These are phyloP conservation scores for Nitzschia sp. DNA, from an alignment of 108 stramenopile genomes.

Conservation along the genomic window DNA sequence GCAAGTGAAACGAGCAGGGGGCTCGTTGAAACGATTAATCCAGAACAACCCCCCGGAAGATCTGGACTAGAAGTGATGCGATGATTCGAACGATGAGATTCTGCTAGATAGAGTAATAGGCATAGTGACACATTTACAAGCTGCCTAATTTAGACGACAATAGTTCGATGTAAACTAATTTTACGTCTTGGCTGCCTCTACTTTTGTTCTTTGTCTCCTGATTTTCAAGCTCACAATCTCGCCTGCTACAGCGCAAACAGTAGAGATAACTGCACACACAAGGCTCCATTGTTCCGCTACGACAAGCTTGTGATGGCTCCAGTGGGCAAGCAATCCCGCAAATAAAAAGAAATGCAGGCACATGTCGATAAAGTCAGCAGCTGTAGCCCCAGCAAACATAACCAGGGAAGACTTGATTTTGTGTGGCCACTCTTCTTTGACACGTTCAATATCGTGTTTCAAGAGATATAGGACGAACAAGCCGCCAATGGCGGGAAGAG, in stretches of 20 bases:
- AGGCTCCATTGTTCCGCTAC: conserved; percentile 23
- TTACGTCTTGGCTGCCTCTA: too few relatives aligned
- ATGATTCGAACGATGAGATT: too few relatives aligned
- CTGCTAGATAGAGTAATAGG: too few relatives aligned
- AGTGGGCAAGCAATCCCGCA: conserved; percentile 8
- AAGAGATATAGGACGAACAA: conserved; percentile 19
- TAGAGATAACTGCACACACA: conserved; percentile 12
- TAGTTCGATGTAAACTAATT: too few relatives aligned
- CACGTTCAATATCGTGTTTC: conserved; percentile 12
- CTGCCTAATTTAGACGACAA: too few relatives aligned
- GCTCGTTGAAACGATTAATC: conserved; percentile 18
- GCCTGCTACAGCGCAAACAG: conserved; percentile 16
- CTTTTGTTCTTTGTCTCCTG: not conserved
- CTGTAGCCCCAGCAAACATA: conserved; percentile 14
- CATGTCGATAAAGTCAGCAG: conserved; percentile 5
- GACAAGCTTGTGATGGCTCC: conserved; percentile 7
- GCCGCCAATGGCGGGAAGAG: conserved; percentile 20
- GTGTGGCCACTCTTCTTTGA: conserved; percentile 12
- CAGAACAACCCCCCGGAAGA: conserved; percentile 14
- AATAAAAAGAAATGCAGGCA: conserved; percentile 16
- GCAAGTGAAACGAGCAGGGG: conserved; percentile 10
- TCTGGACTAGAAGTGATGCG: not conserved
- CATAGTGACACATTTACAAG: too few relatives aligned
- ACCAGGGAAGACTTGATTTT: not conserved
- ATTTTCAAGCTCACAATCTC: conserved; percentile 12